Base-by-base conservation (phyloP, 331 rosid species). In the Arachis monticola region DNA sequence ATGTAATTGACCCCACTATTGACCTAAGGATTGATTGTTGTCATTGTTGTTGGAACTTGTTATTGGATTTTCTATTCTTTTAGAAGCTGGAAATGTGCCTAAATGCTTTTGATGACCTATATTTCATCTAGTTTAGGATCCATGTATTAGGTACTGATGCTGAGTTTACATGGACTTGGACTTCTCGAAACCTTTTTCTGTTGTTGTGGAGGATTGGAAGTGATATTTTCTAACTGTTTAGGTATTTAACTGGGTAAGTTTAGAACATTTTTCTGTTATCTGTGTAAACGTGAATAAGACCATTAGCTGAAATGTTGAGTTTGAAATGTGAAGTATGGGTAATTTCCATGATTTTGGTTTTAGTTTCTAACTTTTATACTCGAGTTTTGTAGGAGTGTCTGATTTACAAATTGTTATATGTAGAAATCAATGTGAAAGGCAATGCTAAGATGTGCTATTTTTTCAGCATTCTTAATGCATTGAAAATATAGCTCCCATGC, bases 371-470 rank as follows among this genome's bases (percentile, higher is more conserved):
- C 45, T 72, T 47, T n/a, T 13, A 14, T 60, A 58, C 35, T 10
- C 9, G 31, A 72, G 40, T 17, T 60, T 60, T 17, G 40, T 67
- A 48, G 75, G 50, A 35, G 52, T 47, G 46, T 17, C 10, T 46
- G 3, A 32, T 47, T 31, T 10, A 17, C 59, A 44, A 47, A 47
- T 44, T 31, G 68, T 10, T 67, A 58, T 46, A 4, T 4, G 50
- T 62, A 27, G 63, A 58, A 27, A 58, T 11, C 45, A 40, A 56
- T 58, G 51, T 65, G 55, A 11, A 7, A 77, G 12, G 40, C 4
- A 27, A 11, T 59, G 3, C 45, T 72, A 45, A n/a, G 60, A 72
- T 52, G 45, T 51, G 68, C 59, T 77, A 57, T 17, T 17, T 70
- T 42, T 40, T 69, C 6, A 48, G 8, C 45, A 5, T 53, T 57